These are phyloP conservation scores for Globisporangium lucens DNA, from an alignment of 352 stramenopile species.

Conservation along the genomic window DNA sequence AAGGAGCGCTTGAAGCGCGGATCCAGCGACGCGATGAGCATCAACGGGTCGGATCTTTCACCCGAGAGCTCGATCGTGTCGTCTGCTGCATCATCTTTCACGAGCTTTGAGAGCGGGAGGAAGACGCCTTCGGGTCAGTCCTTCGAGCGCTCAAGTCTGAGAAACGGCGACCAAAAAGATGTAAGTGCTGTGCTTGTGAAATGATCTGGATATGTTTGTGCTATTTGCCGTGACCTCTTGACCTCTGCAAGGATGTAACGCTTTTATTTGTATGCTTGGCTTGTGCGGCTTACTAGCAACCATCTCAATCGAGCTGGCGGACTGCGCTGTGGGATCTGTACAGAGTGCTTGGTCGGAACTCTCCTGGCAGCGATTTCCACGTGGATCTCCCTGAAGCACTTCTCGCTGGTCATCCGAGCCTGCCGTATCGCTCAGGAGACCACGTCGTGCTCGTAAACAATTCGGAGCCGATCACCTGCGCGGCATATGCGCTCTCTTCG, in stretches of 20 bases:
- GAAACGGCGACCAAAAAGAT: constrained; percentile 28
- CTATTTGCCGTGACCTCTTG: not conserved
- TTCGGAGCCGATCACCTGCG: constrained; percentile 90
- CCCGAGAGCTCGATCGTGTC: constrained; percentile 25
- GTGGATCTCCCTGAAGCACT: constrained; percentile 63
- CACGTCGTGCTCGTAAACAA: constrained; percentile 93
- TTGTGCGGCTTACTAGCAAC: not conserved
- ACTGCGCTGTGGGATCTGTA: constrained; percentile 72
- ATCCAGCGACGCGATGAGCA: constrained; percentile 35
- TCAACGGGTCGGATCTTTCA: constrained; percentile 30
- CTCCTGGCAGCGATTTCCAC: constrained; percentile 67
- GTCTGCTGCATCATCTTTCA: constrained; percentile 26
- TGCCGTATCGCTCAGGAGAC: constrained; percentile 87
- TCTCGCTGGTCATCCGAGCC: constrained; percentile 78
- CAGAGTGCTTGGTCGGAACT: constrained; percentile 50
- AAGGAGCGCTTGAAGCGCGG: constrained; percentile 33
- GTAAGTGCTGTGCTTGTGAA: constrained; percentile 22
- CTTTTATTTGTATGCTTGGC: not conserved
- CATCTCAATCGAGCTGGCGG: constrained; percentile 45
- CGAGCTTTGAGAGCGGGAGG: constrained; percentile 16
- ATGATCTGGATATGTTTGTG: constrained; percentile 5
- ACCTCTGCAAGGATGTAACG: not conserved
- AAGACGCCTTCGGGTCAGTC: constrained; percentile 11
- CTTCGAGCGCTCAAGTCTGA: constrained; percentile 12
- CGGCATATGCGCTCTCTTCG: constrained; percentile 94